A percentile compares a stretch with the other conserved stretches of the same genome.
Conservation (phyloP, 176 grass and related monocot species). For the Canna indica region DNA sequence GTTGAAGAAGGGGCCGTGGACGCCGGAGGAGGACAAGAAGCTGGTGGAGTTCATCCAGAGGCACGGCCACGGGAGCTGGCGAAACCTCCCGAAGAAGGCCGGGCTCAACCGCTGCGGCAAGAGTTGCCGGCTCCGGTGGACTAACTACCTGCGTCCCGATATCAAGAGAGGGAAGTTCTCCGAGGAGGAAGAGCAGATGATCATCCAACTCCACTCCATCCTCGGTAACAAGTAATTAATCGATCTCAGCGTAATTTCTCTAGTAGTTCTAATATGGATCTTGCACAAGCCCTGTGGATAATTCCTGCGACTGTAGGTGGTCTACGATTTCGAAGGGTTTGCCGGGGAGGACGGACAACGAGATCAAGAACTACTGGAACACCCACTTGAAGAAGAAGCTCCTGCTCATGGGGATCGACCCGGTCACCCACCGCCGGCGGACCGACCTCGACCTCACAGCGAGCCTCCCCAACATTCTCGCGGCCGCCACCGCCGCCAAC, state of each 20-base stretch:
- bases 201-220: conserved; percentile 25
- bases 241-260: no score
- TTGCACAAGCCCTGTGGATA: no score
- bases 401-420: conserved; percentile 44
- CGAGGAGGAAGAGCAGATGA: conserved; percentile 17
- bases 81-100: conserved; percentile 17
- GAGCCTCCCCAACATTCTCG: not conserved
- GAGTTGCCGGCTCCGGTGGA: conserved; percentile 32
- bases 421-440: conserved; percentile 44
- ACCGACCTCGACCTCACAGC: conserved; percentile 9
- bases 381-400: conserved; percentile 70
- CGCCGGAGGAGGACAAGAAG: conserved; percentile 28
- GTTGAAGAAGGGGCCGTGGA: conserved; percentile 37
- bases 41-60: conserved; percentile 17
- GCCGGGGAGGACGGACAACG: conserved; percentile 19
- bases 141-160: conserved; percentile 28
- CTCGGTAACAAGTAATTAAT: conserved; percentile 29
- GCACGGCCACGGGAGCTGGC: conserved; percentile 26
- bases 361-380: conserved; percentile 24
- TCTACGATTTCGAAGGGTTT: conserved; percentile 42
- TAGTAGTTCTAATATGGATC: no score
- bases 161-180: conserved; percentile 32
- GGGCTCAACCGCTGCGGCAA: conserved; percentile 27
- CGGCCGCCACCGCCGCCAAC: conserved; percentile 47
- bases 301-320: no score